Evolutionary conservation across 164 flowering plant species (phyloP), one percentile per base, ranked within the genome.

Genomic region (Vitis amurensis): DNA sequence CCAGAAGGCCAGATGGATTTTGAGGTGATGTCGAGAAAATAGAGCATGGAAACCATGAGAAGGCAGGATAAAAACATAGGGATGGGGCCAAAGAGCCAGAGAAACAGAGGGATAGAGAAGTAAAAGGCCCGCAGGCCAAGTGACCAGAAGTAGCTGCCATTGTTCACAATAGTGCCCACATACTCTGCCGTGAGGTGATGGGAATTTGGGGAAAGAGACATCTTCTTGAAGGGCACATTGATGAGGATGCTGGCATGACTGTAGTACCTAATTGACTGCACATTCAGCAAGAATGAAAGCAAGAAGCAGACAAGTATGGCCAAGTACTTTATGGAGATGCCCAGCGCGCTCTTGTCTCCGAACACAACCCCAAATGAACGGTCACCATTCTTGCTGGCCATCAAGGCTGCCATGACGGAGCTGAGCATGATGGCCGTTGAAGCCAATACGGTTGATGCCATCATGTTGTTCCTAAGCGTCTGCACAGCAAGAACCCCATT

Each of bases 51-150:
- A n/a, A 88, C 89, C 59, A 92, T 71, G 27, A 83, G 66, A 12
- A 87, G 10, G 73, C 91, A 83, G 52, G 83, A 74, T 11, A 76
- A 5, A 16, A 92, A 83, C 97, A 92, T 91, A 8, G 97, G 93
- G 15, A 94, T 83, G 6, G 98, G 93, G 1, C 98, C 97, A 73
- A 94, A 92, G 17, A 91, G 78, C 98, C 98, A 94, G 64, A 94
- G 55, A 62, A 92, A 88, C 8, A 91, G 70, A 4, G 98, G 98
- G 64, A 91, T 85, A 0, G 98, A 94, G 71, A 91, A 86, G 78
- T 92, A 94, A 73, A 92, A 92, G 3, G 91, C 92, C 1, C 93
- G 68, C 55, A 89, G 64, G 0, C 98, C 98, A 2, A 92, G 53
- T 0, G 97, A 92, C 97, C 97, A 92, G 67, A 90, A 94, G 61